These are phyloP conservation scores for Penicillium bialowiezense DNA, from an alignment of 495 filamentous ascomycete species.

Conservation along the genomic window DNA sequence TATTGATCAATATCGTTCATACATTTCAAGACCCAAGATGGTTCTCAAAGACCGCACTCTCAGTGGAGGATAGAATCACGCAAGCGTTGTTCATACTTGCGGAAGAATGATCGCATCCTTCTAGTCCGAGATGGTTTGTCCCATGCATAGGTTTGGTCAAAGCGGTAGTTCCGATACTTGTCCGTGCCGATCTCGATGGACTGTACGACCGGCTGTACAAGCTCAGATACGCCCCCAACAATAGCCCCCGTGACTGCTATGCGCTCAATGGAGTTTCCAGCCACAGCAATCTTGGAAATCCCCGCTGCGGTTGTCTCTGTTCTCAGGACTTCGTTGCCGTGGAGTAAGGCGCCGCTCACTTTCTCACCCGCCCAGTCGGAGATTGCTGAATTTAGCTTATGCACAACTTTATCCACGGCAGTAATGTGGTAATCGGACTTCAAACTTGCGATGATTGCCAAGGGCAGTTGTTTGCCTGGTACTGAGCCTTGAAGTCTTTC, in stretches of 20 bases:
- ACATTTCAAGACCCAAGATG: too few relatives aligned
- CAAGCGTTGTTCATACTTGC: neutral
- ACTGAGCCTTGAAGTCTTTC: neutral
- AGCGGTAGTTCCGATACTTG: neutral
- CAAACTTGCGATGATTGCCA: neutral
- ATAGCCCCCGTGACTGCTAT: neutral
- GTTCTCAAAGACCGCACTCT: too few relatives aligned
- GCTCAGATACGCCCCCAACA: neutral
- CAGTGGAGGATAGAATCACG: too few relatives aligned
- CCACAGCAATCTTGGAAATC: neutral
- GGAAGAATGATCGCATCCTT: neutral
- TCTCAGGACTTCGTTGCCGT: neutral
- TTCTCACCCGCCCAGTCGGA: neutral
- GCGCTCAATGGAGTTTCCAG: neutral
- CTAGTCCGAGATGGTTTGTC: neutral
- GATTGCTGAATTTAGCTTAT: neutral
- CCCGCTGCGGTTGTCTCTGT: neutral
- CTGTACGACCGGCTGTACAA: neutral
- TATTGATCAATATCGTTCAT: too few relatives aligned
- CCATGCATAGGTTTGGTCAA: neutral
- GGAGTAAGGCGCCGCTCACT: neutral
- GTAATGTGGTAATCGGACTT: neutral
- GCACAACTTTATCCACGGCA: neutral
- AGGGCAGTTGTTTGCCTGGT: neutral
- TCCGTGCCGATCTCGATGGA: neutral